A percentile compares a stretch with the other conserved stretches of the same genome.
Conservation (phyloP, 352 stramenopile species). For the Phytophthora citricola region DNA sequence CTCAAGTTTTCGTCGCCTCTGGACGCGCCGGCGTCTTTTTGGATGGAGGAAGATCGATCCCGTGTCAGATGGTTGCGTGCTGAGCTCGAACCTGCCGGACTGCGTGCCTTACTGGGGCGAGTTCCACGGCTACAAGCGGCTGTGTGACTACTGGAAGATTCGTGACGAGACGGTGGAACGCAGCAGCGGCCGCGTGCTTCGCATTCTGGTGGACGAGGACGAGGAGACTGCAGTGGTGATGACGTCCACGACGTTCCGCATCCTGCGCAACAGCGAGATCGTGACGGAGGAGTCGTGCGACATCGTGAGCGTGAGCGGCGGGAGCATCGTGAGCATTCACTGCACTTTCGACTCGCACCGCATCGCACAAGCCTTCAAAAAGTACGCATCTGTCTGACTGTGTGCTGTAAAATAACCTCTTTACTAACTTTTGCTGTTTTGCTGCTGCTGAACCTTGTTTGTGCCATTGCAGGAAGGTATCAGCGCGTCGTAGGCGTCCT, state of each 20-base stretch:
- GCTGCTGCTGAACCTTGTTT: constrained; percentile 20
- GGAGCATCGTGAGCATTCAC: constrained; percentile 84
- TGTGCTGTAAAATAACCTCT: constrained; percentile 13
- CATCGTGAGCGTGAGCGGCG: constrained; percentile 79
- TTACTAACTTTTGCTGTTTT: constrained; percentile 21
- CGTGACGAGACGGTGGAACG: constrained; percentile 88
- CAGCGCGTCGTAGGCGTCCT: constrained; percentile 66
- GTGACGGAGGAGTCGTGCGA: constrained; percentile 90
- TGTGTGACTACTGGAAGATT: constrained; percentile 91
- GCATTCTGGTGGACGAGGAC: constrained; percentile 85
- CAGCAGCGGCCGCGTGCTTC: constrained; percentile 81
- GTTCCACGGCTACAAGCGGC: constrained; percentile 88
- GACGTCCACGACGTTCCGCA: constrained; percentile 88
- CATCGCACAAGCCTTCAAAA: constrained; percentile 84
- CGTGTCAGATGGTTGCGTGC: constrained; percentile 69
- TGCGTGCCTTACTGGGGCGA: constrained; percentile 90
- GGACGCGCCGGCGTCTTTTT: constrained; percentile 77
- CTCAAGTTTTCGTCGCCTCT: constrained; percentile 84
- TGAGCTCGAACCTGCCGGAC: constrained; percentile 88
- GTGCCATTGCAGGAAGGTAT: constrained; percentile 63
- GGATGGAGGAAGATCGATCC: constrained; percentile 88
- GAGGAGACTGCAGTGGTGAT: constrained; percentile 89
- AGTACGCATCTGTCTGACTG: constrained; percentile 55
- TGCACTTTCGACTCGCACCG: constrained; percentile 90
- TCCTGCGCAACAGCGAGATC: constrained; percentile 87